These are phyloP conservation scores for Colletotrichum liriopes DNA, from an alignment of 2,329 filamentous ascomycete genomes.

Conservation along the genomic window DNA sequence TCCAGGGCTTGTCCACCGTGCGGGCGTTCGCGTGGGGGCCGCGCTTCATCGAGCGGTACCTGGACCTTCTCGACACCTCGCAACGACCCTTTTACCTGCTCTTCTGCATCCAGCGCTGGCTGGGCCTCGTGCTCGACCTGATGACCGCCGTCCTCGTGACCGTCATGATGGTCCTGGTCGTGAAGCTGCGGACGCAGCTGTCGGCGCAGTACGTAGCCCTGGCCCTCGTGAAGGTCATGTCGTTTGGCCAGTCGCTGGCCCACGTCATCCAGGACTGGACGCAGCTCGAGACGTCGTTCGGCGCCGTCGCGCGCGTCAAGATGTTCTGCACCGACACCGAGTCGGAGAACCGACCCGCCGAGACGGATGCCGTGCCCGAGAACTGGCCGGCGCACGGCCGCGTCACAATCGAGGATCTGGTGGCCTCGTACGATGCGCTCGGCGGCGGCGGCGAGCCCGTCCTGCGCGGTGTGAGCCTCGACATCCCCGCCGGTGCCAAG, in stretches of 20 bases:
- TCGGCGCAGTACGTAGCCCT: neutral
- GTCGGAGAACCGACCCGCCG: constrained; percentile 16
- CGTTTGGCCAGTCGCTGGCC: neutral
- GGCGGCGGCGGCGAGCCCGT: too few species aligned
- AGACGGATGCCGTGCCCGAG: neutral
- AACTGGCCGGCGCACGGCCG: neutral
- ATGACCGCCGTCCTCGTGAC: constrained; percentile 62
- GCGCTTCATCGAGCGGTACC: neutral
- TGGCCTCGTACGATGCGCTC: too few species aligned
- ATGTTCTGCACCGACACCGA: constrained; percentile 47
- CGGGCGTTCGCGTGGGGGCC: constrained; percentile 61
- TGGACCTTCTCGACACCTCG: neutral
- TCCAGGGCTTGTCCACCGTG: constrained; percentile 69
- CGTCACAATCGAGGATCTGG: neutral
- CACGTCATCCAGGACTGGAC: constrained; percentile 45
- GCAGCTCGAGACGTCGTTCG: constrained; percentile 47
- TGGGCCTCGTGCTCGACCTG: constrained; percentile 63
- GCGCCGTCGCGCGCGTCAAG: constrained; percentile 48
- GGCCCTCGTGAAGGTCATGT: neutral
- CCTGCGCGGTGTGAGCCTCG: neutral
- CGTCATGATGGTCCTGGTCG: constrained; percentile 64
- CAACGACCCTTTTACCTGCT: constrained; percentile 72
- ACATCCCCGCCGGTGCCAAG: constrained; percentile 55
- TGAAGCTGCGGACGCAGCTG: constrained; percentile 43
- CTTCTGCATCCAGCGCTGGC: constrained; percentile 71